Percentiles rank a stretch among this genome's conserved stretches.
Conservation (phyloP, 192 early-diverging fungal species). For the Coemansia sp. region DNA sequence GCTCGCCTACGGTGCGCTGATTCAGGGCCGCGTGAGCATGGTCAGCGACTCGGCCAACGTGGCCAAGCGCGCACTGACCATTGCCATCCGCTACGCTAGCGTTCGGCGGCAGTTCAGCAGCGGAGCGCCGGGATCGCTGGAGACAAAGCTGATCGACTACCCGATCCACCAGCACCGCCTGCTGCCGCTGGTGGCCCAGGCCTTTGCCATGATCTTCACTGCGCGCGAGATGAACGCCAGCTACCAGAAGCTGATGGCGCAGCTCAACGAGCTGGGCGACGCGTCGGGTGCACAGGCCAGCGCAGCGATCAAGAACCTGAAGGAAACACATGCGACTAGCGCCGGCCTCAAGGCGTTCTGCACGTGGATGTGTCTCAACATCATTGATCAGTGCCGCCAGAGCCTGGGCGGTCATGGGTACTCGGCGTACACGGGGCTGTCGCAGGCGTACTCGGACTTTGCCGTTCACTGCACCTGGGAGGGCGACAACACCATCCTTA, state of each 20-base stretch:
- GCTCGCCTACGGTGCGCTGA: constrained; percentile 83
- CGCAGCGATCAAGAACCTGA: constrained; percentile 70
- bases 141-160: constrained; percentile 90
- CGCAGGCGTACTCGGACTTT: constrained; percentile 80
- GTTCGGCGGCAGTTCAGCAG: constrained; percentile 84
- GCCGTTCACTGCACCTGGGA: constrained; percentile 87
- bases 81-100: constrained; percentile 86
- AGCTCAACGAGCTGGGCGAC: constrained; percentile 62
- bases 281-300: constrained; percentile 50
- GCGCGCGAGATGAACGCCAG: constrained; percentile 73
- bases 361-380: constrained; percentile 84
- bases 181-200: constrained; percentile 84
- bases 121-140: constrained; percentile 54
- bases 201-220: constrained; percentile 86
- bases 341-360: constrained; percentile 91
- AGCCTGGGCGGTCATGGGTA: constrained; percentile 90
- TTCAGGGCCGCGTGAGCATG: constrained; percentile 78
- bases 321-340: constrained; percentile 86
- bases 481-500: constrained; percentile 90
- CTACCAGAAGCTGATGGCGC: constrained; percentile 73
- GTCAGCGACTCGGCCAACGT: constrained; percentile 79
- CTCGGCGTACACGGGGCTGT: constrained; percentile 84
- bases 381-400: constrained; percentile 89
- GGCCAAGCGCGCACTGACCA: constrained; percentile 83
- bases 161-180: constrained; percentile 91